These are phyloP conservation scores for Tetrapisispora arboricola DNA, from an alignment of 805 yeast genomes.

Conservation along the genomic window DNA sequence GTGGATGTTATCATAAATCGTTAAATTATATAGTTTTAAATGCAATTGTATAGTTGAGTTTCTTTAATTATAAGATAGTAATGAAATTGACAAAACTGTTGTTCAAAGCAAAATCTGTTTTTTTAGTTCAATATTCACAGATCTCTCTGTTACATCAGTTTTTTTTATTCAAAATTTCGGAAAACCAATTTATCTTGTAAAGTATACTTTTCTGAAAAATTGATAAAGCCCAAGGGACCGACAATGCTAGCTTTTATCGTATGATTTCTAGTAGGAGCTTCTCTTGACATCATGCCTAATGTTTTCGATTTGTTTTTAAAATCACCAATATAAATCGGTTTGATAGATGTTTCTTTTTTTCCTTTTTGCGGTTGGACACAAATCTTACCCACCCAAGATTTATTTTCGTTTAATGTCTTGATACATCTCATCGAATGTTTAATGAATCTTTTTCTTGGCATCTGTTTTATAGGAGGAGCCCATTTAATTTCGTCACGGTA, in stretches of 20 bases:
- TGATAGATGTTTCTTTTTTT: constrained; percentile 16
- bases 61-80: not conserved
- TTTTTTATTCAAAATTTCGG: no score
- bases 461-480: constrained; percentile 36
- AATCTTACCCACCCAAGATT: constrained; percentile 42
- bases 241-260: constrained; percentile 20
- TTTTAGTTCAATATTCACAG: not conserved
- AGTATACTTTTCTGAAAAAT: not conserved
- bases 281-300: not conserved
- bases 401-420: constrained; percentile 41
- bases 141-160: no score
- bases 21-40: not conserved
- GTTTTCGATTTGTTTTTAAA: not conserved
- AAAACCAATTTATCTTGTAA: not conserved
- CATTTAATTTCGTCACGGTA: constrained; percentile 33
- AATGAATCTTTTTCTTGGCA: constrained; percentile 33
- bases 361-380: constrained; percentile 29
- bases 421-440: constrained; percentile 49
- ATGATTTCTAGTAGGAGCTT: constrained; percentile 14
- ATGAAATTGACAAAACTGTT: no score
- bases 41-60: not conserved
- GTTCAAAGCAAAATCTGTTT: no score
- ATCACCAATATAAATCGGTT: constrained; percentile 13
- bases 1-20: not conserved
- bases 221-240: constrained; percentile 23